Conservation (phyloP, 1,284 basidiomycete species). For the Trichosporon asahii region DNA sequence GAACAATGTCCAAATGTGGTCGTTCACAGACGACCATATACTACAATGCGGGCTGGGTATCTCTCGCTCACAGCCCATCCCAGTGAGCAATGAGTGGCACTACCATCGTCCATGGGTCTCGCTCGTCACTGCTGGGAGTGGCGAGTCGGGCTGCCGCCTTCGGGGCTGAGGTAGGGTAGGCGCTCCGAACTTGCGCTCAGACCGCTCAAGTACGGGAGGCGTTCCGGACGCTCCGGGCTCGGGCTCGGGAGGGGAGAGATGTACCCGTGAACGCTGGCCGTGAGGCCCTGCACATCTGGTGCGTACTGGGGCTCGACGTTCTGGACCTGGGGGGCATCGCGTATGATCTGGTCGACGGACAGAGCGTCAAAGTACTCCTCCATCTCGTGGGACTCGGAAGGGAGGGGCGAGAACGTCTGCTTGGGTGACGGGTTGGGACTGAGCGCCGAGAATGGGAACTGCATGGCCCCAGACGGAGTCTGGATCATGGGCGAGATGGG, state of each 20-base stretch:
- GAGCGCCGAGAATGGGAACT: constrained; percentile 1
- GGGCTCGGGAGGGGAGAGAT: background rate
- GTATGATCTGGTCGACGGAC: background rate
- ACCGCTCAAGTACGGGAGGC: background rate
- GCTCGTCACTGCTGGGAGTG: background rate
- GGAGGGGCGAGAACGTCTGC: background rate
- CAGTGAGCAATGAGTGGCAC: background rate
- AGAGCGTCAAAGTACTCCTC: background rate
- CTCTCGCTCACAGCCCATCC: background rate
- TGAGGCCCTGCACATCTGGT: background rate
- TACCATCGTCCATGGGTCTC: background rate
- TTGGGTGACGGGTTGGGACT: background rate
- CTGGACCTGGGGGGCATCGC: background rate
- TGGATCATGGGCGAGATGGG: constrained; percentile 1
- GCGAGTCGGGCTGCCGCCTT: background rate
- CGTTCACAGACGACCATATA: background rate
- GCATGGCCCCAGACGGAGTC: background rate
- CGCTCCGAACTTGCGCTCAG: background rate
- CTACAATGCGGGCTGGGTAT: background rate
- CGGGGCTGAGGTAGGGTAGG: background rate
- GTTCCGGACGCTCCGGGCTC: background rate
- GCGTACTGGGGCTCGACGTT: background rate
- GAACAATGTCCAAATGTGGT: constrained; percentile 1
- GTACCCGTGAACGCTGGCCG: constrained; percentile 1
- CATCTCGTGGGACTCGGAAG: background rate